A percentile compares a stretch with the other conserved stretches of the same genome.
These are phyloP conservation scores for Ensete glaucum DNA, from an alignment of 176 grass and related monocot genomes.

Conservation along the genomic window DNA sequence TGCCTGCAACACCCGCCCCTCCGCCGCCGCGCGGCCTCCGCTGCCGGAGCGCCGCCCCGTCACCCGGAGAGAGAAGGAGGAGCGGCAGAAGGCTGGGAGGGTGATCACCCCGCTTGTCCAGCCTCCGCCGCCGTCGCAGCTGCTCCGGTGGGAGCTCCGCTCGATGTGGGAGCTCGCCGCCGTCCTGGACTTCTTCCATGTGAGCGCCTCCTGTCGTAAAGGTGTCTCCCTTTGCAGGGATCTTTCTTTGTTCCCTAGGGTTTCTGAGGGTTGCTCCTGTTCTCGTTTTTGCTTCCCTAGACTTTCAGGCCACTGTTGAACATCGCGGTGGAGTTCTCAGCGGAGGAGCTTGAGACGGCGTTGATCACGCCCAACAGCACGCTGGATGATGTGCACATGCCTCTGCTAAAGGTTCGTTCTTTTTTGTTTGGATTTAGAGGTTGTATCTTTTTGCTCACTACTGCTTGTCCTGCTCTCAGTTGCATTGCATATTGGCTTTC, in stretches of 20 bases:
- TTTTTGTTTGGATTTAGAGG: background rate
- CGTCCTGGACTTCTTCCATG: slow-evolving; percentile 20
- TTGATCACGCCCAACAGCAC: slow-evolving; percentile 17
- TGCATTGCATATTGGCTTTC: background rate
- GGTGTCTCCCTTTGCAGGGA: background rate
- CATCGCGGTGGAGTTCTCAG: slow-evolving; percentile 22
- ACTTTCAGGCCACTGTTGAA: slow-evolving; percentile 18
- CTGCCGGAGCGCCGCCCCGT: slow-evolving; percentile 5
- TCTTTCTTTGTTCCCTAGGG: background rate
- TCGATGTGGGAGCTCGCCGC: slow-evolving; percentile 23
- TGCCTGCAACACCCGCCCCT: slow-evolving; percentile 6
- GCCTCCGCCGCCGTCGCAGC: slow-evolving; percentile 3
- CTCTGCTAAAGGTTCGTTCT: slow-evolving; percentile 20
- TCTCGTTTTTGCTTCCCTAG: slow-evolving; percentile 3
- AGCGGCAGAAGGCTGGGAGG: background rate
- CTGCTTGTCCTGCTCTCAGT: background rate
- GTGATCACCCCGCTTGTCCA: slow-evolving; percentile 10
- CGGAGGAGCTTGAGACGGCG: slow-evolving; percentile 22
- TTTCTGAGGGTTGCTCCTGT: slow-evolving; percentile 4
- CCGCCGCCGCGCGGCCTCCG: background rate
- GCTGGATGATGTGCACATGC: slow-evolving; percentile 20
- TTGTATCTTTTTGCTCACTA: background rate
- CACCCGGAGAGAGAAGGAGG: slow-evolving; percentile 14
- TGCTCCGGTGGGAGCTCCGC: slow-evolving; percentile 7
- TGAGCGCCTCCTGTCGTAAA: background rate